A percentile compares a stretch with the other conserved stretches of the same genome.
Conservation (phyloP, 2,329 filamentous ascomycete genomes). For the Sordariomycetes sp. region DNA sequence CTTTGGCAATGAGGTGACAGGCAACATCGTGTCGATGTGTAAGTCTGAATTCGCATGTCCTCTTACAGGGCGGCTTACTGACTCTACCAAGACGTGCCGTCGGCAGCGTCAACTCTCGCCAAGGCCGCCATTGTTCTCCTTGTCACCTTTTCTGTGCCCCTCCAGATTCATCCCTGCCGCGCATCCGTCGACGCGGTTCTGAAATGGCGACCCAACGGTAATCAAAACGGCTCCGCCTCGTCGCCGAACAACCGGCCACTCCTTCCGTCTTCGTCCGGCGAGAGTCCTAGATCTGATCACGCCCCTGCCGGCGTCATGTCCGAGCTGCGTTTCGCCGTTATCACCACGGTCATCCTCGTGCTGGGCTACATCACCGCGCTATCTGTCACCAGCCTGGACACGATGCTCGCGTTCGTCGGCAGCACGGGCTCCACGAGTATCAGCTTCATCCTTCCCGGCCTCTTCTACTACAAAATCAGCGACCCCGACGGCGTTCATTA, state of each 20-base stretch:
- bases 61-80: slow-evolving; percentile 3
- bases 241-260: slow-evolving; percentile 25
- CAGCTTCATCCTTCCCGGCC: slow-evolving; percentile 87
- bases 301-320: slow-evolving; percentile 47
- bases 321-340: slow-evolving; percentile 77
- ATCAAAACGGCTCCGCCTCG: slow-evolving; percentile 19
- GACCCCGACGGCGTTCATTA: slow-evolving; percentile 79
- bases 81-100: slow-evolving; percentile 46
- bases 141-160: slow-evolving; percentile 90
- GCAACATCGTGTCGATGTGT: slow-evolving; percentile 93
- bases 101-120: slow-evolving; percentile 78
- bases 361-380: slow-evolving; percentile 81
- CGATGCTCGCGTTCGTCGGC: slow-evolving; percentile 89
- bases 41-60: slow-evolving; percentile 24
- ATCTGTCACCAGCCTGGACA: slow-evolving; percentile 80
- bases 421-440: slow-evolving; percentile 92
- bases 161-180: slow-evolving; percentile 91
- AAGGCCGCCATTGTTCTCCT: slow-evolving; percentile 92
- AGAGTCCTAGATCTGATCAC: background rate
- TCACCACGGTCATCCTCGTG: slow-evolving; percentile 79
- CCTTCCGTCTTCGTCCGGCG: slow-evolving; percentile 2
- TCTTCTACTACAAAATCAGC: slow-evolving; percentile 99
- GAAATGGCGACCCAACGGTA: slow-evolving; percentile 30
- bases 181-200: slow-evolving; percentile 93
- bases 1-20: slow-evolving; percentile 79